A percentile compares a stretch with the other conserved stretches of the same genome.
phyloP scores from a whole-genome alignment of 768 basidiomycete species.

The Rhodotorula taiwanensis region DNA sequence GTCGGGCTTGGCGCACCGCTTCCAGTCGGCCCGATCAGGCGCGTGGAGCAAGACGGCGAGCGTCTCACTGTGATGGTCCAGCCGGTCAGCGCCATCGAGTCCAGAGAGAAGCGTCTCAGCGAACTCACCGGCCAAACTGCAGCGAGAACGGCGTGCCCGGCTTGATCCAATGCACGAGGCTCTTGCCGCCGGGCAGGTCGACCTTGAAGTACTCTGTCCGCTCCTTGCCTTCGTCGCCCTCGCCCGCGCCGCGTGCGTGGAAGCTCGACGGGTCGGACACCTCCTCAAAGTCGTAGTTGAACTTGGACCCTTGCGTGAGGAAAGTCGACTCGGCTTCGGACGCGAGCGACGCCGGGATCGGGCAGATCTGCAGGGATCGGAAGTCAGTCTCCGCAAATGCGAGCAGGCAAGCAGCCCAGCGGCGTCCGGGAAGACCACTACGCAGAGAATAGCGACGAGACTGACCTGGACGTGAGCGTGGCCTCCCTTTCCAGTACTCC shows the following conservation, averaged over 20 bases:
- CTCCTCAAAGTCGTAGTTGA: slow-evolving; percentile 67
- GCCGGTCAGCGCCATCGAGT: no score
- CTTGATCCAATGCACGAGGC: slow-evolving; percentile 77
- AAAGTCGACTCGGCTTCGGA: slow-evolving; percentile 66
- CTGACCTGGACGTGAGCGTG: slow-evolving; percentile 83
- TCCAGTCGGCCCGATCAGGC: slow-evolving; percentile 84
- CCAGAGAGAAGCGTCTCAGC: neutral
- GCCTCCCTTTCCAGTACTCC: slow-evolving; percentile 74
- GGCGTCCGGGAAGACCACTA: neutral
- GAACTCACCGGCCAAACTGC: slow-evolving; percentile 82
- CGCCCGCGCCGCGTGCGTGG: slow-evolving; percentile 19
- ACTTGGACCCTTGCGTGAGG: slow-evolving; percentile 57
- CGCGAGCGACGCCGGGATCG: slow-evolving; percentile 61
- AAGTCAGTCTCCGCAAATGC: neutral
- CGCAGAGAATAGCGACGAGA: neutral
- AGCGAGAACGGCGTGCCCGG: slow-evolving; percentile 72
- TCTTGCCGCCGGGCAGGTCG: slow-evolving; percentile 76
- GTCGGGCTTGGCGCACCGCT: slow-evolving; percentile 70
- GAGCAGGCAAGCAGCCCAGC: neutral
- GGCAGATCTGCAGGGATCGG: slow-evolving; percentile 49
- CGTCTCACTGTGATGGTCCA: slow-evolving; percentile 61
- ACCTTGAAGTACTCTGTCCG: slow-evolving; percentile 74
- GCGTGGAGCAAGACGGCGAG: slow-evolving; percentile 67
- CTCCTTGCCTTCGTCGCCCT: slow-evolving; percentile 49
- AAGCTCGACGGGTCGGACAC: slow-evolving; percentile 60